Evolutionary conservation across 495 filamentous ascomycete species (phyloP).

Genomic region (Aspergillus asperescens): DNA sequence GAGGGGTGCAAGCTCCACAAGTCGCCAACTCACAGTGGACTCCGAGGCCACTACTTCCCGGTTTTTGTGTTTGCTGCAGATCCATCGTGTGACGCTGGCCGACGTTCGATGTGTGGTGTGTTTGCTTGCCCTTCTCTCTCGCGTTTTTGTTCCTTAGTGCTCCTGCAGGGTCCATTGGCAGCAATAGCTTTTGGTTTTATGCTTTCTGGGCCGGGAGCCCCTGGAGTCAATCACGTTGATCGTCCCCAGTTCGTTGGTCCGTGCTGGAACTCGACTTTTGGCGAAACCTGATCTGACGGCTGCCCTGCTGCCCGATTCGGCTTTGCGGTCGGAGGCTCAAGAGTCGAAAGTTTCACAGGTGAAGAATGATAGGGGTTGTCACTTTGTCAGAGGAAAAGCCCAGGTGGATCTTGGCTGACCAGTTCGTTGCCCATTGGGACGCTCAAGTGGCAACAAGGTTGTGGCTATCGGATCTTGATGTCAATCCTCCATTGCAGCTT

Average conservation of each 20-base stretch:
- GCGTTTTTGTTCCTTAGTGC: no score
- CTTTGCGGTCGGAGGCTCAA: no score
- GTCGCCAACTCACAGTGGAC: slow-evolving; percentile 1
- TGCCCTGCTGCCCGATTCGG: no score
- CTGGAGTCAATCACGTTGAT: no score
- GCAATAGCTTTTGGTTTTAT: no score
- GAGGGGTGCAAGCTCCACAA: background rate
- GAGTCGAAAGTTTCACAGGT: no score
- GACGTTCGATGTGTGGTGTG: background rate
- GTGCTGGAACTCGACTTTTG: no score
- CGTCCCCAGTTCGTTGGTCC: no score
- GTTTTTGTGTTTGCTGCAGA: slow-evolving; percentile 9
- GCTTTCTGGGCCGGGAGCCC: no score
- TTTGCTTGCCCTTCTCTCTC: background rate
- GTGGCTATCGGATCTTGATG: slow-evolving; percentile 7
- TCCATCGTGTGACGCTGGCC: slow-evolving; percentile 1
- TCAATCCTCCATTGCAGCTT: background rate
- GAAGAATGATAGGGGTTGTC: background rate
- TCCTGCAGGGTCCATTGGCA: no score
- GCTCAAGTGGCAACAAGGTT: background rate
- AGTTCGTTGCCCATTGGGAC: background rate
- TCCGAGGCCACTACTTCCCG: background rate
- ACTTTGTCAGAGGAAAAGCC: background rate
- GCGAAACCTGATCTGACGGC: no score
- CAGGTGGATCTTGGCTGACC: background rate